A percentile compares a stretch with the other conserved stretches of the same genome.
Conservation (phyloP, 1,139 yeast genomes). For the Zygosaccharomyces sapae region DNA sequence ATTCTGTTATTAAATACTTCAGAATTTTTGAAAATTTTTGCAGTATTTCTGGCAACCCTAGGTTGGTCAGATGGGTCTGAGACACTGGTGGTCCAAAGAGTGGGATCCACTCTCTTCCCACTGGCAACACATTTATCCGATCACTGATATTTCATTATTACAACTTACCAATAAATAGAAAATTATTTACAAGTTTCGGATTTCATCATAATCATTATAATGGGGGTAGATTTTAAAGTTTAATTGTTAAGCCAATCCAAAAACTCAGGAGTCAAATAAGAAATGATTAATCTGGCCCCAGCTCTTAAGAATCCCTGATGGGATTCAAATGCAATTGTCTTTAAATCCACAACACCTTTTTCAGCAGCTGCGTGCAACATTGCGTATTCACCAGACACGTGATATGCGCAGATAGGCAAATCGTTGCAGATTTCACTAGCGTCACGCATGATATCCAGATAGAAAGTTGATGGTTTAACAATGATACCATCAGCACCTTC, state of each 20-base stretch:
- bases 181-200: neutral
- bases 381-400: constrained; percentile 96
- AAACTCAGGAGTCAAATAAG: constrained; percentile 94
- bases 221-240: neutral
- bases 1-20: no score
- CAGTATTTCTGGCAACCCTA: neutral
- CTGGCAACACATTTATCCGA: neutral
- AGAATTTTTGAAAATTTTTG: neutral
- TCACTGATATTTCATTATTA: neutral
- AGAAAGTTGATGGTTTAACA: constrained; percentile 96
- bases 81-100: neutral
- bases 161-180: neutral
- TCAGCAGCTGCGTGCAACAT: constrained; percentile 99
- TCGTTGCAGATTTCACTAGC: constrained; percentile 79
- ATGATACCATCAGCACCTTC: constrained; percentile 97
- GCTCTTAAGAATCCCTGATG: constrained; percentile 92
- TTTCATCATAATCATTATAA: neutral
- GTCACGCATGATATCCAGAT: constrained; percentile 83
- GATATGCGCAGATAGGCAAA: constrained; percentile 90
- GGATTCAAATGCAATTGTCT: constrained; percentile 85
- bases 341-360: constrained; percentile 85
- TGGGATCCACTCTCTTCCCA: neutral
- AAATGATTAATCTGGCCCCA: constrained; percentile 87
- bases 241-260: constrained; percentile 62
- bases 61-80: neutral